Conservation (phyloP, 306 rosid species). For the Betula pendula region DNA sequence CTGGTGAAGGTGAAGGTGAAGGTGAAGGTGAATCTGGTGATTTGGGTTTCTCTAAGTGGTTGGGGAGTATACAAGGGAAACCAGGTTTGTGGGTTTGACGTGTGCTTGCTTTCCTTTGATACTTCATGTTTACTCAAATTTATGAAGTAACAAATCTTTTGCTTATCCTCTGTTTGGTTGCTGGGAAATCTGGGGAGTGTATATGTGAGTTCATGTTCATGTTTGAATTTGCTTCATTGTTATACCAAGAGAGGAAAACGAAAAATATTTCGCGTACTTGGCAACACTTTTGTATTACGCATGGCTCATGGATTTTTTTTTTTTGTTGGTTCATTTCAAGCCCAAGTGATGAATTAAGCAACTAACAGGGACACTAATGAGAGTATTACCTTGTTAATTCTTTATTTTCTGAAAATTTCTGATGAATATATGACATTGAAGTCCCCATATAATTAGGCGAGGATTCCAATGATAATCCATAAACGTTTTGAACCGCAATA, state of each 20-base stretch:
- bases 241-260: background rate
- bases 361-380: background rate
- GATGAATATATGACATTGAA: background rate
- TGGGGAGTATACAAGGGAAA: conserved; percentile 65
- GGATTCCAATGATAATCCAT: background rate
- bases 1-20: conserved; percentile 40
- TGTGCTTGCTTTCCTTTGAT: background rate
- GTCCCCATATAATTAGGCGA: background rate
- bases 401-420: background rate
- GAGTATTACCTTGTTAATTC: background rate
- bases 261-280: background rate
- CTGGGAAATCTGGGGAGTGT: background rate
- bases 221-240: background rate
- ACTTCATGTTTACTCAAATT: background rate
- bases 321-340: background rate
- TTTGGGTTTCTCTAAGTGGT: conserved; percentile 93
- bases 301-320: background rate
- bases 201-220: background rate
- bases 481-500: background rate
- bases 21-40: conserved; percentile 51
- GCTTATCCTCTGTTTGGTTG: background rate
- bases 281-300: background rate
- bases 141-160: background rate
- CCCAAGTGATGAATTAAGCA: background rate
- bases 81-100: conserved; percentile 51